Evolutionary conservation across 495 filamentous ascomycete species (phyloP).

Genomic region (Aspergillus kassunensis): DNA sequence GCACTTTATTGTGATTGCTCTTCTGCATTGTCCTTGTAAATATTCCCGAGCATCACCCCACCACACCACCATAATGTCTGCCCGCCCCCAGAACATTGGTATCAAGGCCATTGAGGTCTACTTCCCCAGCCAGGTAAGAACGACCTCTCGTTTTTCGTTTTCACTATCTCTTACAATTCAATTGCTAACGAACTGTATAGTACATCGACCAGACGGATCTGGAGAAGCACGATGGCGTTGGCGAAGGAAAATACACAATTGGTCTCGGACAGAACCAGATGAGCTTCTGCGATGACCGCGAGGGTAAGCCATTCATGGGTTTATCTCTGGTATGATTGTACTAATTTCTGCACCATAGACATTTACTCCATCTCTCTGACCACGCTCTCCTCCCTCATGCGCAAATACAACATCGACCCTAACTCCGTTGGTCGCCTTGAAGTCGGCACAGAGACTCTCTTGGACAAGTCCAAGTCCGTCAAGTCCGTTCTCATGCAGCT

Average conservation of each 20-base stretch:
- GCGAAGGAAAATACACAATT: conserved; percentile 95
- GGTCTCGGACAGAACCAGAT: conserved; percentile 99
- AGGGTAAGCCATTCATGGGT: conserved; percentile 60
- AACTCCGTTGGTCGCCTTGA: conserved; percentile 89
- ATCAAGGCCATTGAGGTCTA: conserved; percentile 99
- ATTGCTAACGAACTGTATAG: conserved; percentile 44
- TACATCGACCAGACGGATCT: conserved; percentile 95
- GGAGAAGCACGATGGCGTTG: conserved; percentile 97
- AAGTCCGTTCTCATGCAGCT: conserved; percentile 99
- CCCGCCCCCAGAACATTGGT: conserved; percentile 93
- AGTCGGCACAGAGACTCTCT: conserved; percentile 95
- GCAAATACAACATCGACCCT: conserved; percentile 91
- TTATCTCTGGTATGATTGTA: not conserved
- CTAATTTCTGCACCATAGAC: conserved; percentile 49
- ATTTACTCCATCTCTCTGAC: conserved; percentile 98
- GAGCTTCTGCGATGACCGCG: conserved; percentile 99
- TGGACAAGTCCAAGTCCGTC: conserved; percentile 99
- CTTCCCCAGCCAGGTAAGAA: conserved; percentile 86
- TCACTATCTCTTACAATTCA: not conserved
- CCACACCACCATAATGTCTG: conserved; percentile 61
- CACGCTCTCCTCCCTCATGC: conserved; percentile 78
- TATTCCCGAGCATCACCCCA: not conserved
- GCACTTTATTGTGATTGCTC: conserved; percentile 1
- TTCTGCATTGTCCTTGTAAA: not conserved
- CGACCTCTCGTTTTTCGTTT: not conserved